Conservation (phyloP, 1,139 yeast genomes). For the Ogataea hybrid region DNA sequence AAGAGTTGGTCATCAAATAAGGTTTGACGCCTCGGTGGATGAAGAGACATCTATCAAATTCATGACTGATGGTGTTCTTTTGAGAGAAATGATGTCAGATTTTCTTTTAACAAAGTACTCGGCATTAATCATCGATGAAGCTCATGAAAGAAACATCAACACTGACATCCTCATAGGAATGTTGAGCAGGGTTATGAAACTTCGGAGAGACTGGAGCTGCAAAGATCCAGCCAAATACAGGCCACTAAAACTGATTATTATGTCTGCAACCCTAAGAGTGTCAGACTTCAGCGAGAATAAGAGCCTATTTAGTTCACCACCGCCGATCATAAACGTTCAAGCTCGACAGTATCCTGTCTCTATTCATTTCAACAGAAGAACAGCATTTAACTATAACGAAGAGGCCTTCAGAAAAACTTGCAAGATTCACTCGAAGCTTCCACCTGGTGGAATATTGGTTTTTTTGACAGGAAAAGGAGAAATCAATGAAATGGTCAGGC, state of each 20-base stretch:
- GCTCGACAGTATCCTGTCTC: constrained; percentile 97
- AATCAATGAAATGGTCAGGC: constrained; percentile 72
- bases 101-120: constrained; percentile 80
- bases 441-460: constrained; percentile 91
- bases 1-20: constrained; percentile 83
- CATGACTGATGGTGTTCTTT: constrained; percentile 97
- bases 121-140: constrained; percentile 89
- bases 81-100: constrained; percentile 90
- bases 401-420: constrained; percentile 85
- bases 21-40: constrained; percentile 79
- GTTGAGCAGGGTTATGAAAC: constrained; percentile 79
- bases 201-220: constrained; percentile 58
- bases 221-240: constrained; percentile 47
- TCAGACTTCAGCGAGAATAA: constrained; percentile 86
- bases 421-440: constrained; percentile 81
- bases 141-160: constrained; percentile 94
- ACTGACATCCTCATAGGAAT: constrained; percentile 96
- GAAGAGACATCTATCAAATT: constrained; percentile 81
- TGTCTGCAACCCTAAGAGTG: constrained; percentile 97
- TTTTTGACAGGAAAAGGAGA: constrained; percentile 96
- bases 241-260: constrained; percentile 67
- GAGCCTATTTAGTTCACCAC: constrained; percentile 67
- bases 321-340: constrained; percentile 88
- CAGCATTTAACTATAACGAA: constrained; percentile 75
- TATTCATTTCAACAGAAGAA: constrained; percentile 81